Conservation (phyloP, 352 stramenopile species). For the Pythium diclinum region DNA sequence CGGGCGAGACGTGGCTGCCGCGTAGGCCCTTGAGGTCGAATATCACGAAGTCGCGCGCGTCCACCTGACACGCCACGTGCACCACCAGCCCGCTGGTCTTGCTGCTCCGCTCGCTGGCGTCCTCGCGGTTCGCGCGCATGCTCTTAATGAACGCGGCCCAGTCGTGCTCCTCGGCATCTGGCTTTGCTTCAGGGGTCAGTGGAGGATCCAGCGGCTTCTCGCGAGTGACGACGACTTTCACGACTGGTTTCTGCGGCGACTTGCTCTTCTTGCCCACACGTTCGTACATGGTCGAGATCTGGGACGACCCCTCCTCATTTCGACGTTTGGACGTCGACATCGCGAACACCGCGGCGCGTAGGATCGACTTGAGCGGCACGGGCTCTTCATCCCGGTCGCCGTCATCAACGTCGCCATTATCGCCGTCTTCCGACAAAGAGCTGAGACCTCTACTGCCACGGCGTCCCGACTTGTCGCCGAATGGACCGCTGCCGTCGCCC, state of each 20-base stretch:
- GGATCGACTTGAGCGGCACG: conserved; percentile 50
- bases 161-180: conserved; percentile 13
- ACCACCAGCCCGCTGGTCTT: conserved; percentile 23
- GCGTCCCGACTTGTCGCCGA: not conserved
- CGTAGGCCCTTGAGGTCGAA: conserved; percentile 31
- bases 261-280: conserved; percentile 22
- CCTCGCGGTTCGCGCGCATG: conserved; percentile 22
- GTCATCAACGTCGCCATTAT: not conserved
- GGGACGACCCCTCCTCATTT: conserved; percentile 31
- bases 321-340: conserved; percentile 62
- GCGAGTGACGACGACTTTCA: conserved; percentile 6
- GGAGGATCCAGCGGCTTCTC: conserved; percentile 3
- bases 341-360: conserved; percentile 56
- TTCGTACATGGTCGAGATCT: conserved; percentile 49
- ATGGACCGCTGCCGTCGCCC: conserved; percentile 6
- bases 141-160: conserved; percentile 29
- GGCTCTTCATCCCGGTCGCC: conserved; percentile 18
- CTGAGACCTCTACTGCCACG: not conserved
- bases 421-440: conserved; percentile 9
- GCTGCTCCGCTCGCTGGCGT: not conserved
- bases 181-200: not conserved
- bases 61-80: conserved; percentile 41
- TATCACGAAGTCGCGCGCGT: conserved; percentile 35
- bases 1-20: conserved; percentile 25
- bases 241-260: conserved; percentile 8